Evolutionary conservation across 331 rosid genomes (phyloP).

Genomic region (Malus hybrid): DNA sequence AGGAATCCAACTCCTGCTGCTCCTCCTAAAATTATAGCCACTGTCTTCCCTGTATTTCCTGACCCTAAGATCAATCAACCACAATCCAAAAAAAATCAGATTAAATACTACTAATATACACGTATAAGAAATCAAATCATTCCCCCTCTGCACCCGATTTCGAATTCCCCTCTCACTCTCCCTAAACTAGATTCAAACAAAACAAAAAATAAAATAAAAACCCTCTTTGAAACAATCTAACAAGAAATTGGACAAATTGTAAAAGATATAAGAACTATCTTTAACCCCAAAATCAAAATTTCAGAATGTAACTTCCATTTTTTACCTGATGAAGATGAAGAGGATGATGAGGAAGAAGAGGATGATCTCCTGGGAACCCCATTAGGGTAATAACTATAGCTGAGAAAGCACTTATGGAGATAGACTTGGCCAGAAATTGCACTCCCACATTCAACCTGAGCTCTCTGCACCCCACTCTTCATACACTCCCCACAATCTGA

Average conservation of each 20-base stretch:
- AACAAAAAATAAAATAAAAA: too few relatives aligned
- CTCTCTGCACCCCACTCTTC: conserved; percentile 67
- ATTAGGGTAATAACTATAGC: conserved; percentile 77
- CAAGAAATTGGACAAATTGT: background rate
- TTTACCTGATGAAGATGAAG: conserved; percentile 64
- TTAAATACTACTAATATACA: background rate
- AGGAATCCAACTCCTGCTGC: conserved; percentile 80
- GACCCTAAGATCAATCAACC: conserved; percentile 28
- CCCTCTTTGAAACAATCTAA: background rate
- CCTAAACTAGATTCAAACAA: too few relatives aligned
- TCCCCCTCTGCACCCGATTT: background rate
- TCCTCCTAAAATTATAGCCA: conserved; percentile 88
- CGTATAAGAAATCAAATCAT: background rate
- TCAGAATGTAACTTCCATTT: background rate
- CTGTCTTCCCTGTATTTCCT: conserved; percentile 81
- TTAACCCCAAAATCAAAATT: background rate
- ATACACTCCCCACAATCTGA: conserved; percentile 82
- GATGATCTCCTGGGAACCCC: conserved; percentile 83
- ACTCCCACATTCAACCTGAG: conserved; percentile 82
- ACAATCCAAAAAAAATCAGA: conserved; percentile 5
- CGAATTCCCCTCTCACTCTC: background rate
- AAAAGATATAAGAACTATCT: background rate
- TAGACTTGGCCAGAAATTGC: conserved; percentile 81
- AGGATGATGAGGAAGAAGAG: conserved; percentile 32
- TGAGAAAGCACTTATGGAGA: conserved; percentile 78